These are phyloP conservation scores for Blastocystis hominis DNA, from an alignment of 352 stramenopile genomes.

Conservation along the genomic window DNA sequence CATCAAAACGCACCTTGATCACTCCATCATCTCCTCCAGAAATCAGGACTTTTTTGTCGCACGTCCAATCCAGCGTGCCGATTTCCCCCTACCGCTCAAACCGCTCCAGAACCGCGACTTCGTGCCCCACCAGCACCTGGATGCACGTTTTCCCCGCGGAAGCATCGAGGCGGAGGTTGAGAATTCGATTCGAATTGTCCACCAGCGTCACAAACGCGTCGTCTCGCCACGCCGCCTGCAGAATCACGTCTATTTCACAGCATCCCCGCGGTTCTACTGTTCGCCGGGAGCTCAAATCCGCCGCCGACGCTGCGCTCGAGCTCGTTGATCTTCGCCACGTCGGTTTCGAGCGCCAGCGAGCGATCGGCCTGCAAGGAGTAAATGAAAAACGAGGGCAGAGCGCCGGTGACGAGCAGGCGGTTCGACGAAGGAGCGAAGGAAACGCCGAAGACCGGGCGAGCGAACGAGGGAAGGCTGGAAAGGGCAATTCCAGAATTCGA, in stretches of 20 bases:
- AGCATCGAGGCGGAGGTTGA: not conserved
- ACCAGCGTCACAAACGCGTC: not conserved
- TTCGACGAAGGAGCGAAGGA: not conserved
- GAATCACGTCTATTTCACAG: slow-evolving; percentile 3
- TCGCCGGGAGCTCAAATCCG: not conserved
- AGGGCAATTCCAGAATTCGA: not conserved
- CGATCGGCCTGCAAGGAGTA: not conserved
- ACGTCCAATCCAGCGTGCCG: not conserved
- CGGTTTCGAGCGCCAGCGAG: not conserved
- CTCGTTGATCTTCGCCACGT: not conserved
- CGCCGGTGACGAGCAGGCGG: not conserved
- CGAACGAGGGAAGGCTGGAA: not conserved
- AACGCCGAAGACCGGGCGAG: not conserved
- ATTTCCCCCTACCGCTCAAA: not conserved
- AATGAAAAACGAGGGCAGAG: slow-evolving; percentile 4
- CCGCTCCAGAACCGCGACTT: not conserved
- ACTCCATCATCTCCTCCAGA: slow-evolving; percentile 14
- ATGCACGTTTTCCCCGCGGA: not conserved
- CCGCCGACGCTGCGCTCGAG: not conserved
- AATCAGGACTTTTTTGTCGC: not conserved
- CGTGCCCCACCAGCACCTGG: not conserved
- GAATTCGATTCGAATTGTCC: slow-evolving; percentile 25
- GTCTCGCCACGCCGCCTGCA: slow-evolving; percentile 2
- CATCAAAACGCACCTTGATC: not conserved
- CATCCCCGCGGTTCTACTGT: not conserved